Evolutionary conservation across 2,329 filamentous ascomycete species (phyloP), one percentile per base, ranked within the genome.

Genomic region (Thielaviopsis ethacetica): DNA sequence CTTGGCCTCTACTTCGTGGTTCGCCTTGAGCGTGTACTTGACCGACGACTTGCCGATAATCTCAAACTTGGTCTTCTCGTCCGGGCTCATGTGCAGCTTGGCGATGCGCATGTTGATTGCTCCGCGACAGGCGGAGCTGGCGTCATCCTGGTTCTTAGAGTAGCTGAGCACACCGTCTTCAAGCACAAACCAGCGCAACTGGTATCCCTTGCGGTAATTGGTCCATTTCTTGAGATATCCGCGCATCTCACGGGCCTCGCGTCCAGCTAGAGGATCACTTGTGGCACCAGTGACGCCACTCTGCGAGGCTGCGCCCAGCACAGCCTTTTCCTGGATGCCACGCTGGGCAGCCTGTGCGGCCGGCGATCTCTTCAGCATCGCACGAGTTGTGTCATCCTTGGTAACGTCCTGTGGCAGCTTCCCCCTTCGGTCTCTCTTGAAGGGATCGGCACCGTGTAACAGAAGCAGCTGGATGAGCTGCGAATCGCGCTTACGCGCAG

Each of bases 181-280:
- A 9, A 98, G 80, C 15, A 97, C 93, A 68, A 98, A 98, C 91
- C 91, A 98, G 62, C 93, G 80, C 63, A 98, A 71, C 73, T 98
- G 95, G 73, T 96, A 98, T 9, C 93, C 93, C 68, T 88, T 91
- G 22, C 91, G 91, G 69, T 98, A 98, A 69, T 98, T 98, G 54
- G 93, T 98, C 93, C 93, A 98, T 71, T 98, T 98, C 73, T 96
- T 97, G 59, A 98, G 76, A 69, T 97, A 98, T 6, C 93, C 93
- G 73, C 95, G 96, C 88, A 98, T 97, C 71, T 97, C 91, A 54
- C 91, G 81, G 19, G 88, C 86, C 67, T 98, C 93, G 64, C 91
- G 90, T 17, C 86, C 85, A 26, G 86, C 86, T 61, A 83, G 70
- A 21, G 80, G 75, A 63, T 86, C 80, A 10, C 78, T 75, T 17